These are phyloP conservation scores for Trifolium subterraneum DNA, from an alignment of 306 rosid species.

Conservation along the genomic window DNA sequence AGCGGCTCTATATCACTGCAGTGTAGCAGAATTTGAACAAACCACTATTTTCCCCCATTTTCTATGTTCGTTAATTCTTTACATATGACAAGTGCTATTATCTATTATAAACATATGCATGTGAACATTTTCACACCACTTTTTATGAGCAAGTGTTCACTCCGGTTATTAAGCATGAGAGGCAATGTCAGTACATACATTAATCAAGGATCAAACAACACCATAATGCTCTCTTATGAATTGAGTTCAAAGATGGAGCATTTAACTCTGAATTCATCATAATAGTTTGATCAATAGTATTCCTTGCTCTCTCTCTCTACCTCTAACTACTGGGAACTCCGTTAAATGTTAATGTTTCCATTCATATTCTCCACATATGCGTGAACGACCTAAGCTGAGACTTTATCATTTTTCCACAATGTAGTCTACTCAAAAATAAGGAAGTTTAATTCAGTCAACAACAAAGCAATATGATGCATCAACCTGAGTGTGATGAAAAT, in stretches of 20 bases:
- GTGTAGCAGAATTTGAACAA: not conserved
- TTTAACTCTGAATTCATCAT: not conserved
- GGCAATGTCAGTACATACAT: not conserved
- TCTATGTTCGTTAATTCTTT: slow-evolving; percentile 6
- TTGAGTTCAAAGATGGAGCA: not conserved
- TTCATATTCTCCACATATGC: not conserved
- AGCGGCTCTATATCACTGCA: not conserved
- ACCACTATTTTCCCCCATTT: not conserved
- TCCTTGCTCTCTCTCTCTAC: not conserved
- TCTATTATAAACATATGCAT: slow-evolving; percentile 2
- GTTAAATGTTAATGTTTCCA: not conserved
- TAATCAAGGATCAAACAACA: not conserved
- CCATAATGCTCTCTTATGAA: not conserved
- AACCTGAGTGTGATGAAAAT: not conserved
- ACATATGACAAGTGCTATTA: not conserved
- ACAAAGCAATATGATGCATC: not conserved
- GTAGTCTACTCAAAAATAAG: not conserved
- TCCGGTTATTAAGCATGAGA: slow-evolving; percentile 6
- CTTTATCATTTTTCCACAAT: not conserved
- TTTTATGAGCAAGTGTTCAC: not conserved
- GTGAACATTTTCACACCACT: not conserved
- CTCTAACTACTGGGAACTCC: not conserved
- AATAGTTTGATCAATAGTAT: not conserved
- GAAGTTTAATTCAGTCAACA: not conserved
- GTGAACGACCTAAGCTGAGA: not conserved